Percentiles rank a stretch among this genome's conserved stretches.
Conservation (phyloP, 345 rosid genomes). For the Salix suchowensis region DNA sequence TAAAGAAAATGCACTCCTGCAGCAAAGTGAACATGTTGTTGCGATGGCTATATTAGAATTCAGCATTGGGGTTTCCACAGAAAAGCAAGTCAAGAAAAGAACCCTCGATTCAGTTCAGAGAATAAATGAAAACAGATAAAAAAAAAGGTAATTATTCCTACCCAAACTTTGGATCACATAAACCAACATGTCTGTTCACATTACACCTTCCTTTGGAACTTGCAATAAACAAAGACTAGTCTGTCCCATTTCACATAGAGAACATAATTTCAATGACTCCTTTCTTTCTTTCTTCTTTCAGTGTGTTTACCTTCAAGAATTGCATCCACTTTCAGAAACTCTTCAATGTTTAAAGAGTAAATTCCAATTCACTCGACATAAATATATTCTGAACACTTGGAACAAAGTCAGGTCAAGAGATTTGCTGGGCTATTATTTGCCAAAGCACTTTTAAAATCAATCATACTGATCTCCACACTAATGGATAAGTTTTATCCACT, state of each 20-base stretch:
- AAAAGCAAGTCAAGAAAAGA: neutral
- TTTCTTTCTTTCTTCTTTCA: neutral
- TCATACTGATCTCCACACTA: neutral
- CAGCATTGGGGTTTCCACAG: neutral
- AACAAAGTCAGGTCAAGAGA: neutral
- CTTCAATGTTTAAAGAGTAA: neutral
- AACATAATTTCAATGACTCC: neutral
- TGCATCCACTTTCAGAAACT: neutral
- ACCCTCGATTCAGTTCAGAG: neutral
- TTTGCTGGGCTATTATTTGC: neutral
- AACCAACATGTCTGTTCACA: neutral
- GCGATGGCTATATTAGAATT: neutral
- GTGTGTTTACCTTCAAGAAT: neutral
- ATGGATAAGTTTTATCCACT: neutral
- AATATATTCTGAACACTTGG: neutral
- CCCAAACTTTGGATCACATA: neutral
- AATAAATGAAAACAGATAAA: neutral
- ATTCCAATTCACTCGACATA: neutral
- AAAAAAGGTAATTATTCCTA: neutral
- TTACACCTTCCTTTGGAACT: neutral
- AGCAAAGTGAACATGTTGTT: slow-evolving; percentile 6
- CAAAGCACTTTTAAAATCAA: neutral
- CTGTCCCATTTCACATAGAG: neutral
- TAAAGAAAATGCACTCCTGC: slow-evolving; percentile 74
- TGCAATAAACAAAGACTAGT: neutral